Evolutionary conservation across 805 yeast species (phyloP).

Genomic region (Candida silvatica): DNA sequence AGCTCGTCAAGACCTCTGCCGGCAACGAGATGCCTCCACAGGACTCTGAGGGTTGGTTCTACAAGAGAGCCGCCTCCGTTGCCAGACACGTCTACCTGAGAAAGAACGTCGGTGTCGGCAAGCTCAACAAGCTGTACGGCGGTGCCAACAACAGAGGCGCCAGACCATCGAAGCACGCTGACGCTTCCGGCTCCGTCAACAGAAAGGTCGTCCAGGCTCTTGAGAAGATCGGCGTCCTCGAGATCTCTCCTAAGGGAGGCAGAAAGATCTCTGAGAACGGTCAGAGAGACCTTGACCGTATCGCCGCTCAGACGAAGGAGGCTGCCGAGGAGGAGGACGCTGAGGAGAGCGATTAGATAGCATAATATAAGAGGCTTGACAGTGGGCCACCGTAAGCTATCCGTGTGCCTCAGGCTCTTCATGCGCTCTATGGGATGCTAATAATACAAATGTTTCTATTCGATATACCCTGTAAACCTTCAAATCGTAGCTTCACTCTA

Average conservation of each 20-base stretch:
- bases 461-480: too few relatives aligned
- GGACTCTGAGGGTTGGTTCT: slow-evolving; percentile 99
- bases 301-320: slow-evolving; percentile 97
- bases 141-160: slow-evolving; percentile 98
- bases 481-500: too few relatives aligned
- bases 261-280: slow-evolving; percentile 99
- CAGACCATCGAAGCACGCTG: slow-evolving; percentile 97
- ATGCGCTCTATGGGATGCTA: too few relatives aligned
- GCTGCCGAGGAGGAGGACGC: slow-evolving; percentile 70
- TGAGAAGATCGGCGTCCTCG: slow-evolving; percentile 96
- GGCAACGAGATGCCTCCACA: slow-evolving; percentile 99
- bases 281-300: slow-evolving; percentile 99
- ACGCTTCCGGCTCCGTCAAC: slow-evolving; percentile 99
- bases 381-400: too few relatives aligned
- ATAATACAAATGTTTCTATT: too few relatives aligned
- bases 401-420: too few relatives aligned
- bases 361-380: slow-evolving; percentile 4
- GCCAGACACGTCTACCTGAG: slow-evolving; percentile 99
- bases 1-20: slow-evolving; percentile 97
- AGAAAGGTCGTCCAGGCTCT: slow-evolving; percentile 97
- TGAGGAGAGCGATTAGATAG: slow-evolving; percentile 28
- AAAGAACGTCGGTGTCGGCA: slow-evolving; percentile 99
- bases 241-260: slow-evolving; percentile 96
- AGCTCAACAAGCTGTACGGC: slow-evolving; percentile 98
- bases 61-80: slow-evolving; percentile 99